Evolutionary conservation across 1,139 yeast genomes (phyloP), one percentile per base, ranked within the genome.

Genomic region (Scheffersomyces illinoinensis): DNA sequence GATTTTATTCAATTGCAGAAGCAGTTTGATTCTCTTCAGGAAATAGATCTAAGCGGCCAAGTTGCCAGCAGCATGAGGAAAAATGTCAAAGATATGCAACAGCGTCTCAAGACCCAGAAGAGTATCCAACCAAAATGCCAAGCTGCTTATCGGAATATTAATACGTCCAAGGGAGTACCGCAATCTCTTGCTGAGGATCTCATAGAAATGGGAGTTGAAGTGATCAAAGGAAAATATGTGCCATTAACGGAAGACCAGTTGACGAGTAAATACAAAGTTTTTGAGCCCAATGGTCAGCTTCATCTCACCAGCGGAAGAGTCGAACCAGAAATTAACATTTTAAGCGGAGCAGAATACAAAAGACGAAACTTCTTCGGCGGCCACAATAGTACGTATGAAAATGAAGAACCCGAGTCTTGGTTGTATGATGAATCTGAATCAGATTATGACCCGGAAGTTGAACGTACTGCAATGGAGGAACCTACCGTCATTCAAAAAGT

Each of bases 1-100:
- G 96, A 90, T 69, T 90, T 80, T 65, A 70, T 79, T 21, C 71
- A 79, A 23, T 78, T 89, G 58, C 85, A 84, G 64, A 62, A 71
- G 1, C 87, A 84, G 64, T 83, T 82, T 59, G 71, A 77, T n/a
- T 65, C 75, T 8, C 59, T 76, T 43, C 72, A 75, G 2, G 68
- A 66, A n/a, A 58, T 73, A 20, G 76, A 74, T 59, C 66, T 66
- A 56, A 56, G 61, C n/a, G 4, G 43, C 12, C 71, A 67, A 56
- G 63, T 75, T 19, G 67, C 70, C 2, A 63, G 66, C 50, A 59
- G 75, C 12, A 74, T 75, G 76, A 66, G 62, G 57, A 62, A 62
- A 48, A 72, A 72, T 60, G 68, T 68, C 51, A 71, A 64, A 58
- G 72, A 72, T 48, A 67, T 68, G 62, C 76, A 65, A 65, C 62